phyloP scores from a whole-genome alignment of 176 grass and related monocot species.

The Rhipidocladum racemiflorum region DNA sequence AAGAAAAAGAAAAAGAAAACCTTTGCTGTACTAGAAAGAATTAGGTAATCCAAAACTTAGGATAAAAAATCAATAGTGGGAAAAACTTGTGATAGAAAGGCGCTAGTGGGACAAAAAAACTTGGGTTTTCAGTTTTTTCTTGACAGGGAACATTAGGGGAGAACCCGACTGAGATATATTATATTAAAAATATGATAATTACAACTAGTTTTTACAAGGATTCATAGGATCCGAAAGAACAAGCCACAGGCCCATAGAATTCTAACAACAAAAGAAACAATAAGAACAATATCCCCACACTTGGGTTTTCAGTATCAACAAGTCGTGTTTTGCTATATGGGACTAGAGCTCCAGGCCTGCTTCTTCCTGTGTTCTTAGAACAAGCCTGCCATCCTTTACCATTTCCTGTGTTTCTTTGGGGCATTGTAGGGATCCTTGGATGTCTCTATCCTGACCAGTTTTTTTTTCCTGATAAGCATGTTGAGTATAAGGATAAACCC shows the following conservation, averaged over 20 bases:
- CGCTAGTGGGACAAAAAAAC: neutral
- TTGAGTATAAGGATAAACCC: neutral
- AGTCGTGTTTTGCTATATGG: neutral
- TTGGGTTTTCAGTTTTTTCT: no score
- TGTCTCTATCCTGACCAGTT: neutral
- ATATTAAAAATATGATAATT: no score
- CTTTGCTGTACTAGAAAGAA: neutral
- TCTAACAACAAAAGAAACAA: no score
- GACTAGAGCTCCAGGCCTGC: neutral
- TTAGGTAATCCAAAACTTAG: neutral
- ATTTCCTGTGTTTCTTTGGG: neutral
- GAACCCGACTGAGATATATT: no score
- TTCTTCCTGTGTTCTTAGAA: no score
- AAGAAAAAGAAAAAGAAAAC: neutral
- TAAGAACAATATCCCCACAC: neutral
- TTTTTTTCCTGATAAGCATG: neutral
- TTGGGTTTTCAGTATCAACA: neutral
- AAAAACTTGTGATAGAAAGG: neutral
- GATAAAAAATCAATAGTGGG: neutral
- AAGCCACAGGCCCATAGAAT: no score
- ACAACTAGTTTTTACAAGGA: no score
- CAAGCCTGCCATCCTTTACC: neutral
- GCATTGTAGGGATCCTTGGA: neutral
- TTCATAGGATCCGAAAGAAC: no score
- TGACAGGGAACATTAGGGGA: no score